Evolutionary conservation across 176 grass and related monocot genomes (phyloP), one percentile per base, ranked within the genome.

Genomic region (Microstegium vimineum): DNA sequence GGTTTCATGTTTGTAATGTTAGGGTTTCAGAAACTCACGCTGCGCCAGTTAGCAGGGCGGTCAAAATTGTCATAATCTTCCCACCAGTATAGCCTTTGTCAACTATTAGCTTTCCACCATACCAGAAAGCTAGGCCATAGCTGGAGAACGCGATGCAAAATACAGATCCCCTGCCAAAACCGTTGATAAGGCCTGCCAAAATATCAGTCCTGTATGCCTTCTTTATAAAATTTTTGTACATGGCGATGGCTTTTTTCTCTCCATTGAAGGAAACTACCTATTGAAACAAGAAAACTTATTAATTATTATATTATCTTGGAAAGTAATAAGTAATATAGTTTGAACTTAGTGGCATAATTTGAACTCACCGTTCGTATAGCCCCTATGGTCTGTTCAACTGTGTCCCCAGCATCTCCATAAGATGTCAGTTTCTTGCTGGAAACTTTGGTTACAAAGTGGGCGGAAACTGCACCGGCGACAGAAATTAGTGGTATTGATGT

Each of bases 351-450:
- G 13, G 77, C 31, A 42, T 74, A 34, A 41, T 56, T 62, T 84
- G 76, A 84, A 87, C 88, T 66, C 56, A 98, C 92, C 26, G 95
- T 98, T 66, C 90, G 78, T 45, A 98, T 98, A 67, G 92, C 89
- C 68, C 92, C 86, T 36, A 98, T 88, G 49, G 88, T 91, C 76
- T 98, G 92, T 87, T 98, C 92, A 49, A 94, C 94, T 45, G 71
- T 83, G 36, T 87, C 43, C 38, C 86, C 92, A 51, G 94, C 92
- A 74, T 94, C 90, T 30, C 81, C 79, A 36, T 97, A 97, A 22
- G 86, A 92, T 74, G 90, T 60, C 23, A 86, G 83, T 51, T 84
- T 89, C 65, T 85, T 80, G 68, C 69, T 85, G 28, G 92, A 85
- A 77, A 86, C 81, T 62, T 75, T 85, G 52, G 90, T 72, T 76